phyloP scores from a whole-genome alignment of 345 rosid species.

The Microcos paniculata region DNA sequence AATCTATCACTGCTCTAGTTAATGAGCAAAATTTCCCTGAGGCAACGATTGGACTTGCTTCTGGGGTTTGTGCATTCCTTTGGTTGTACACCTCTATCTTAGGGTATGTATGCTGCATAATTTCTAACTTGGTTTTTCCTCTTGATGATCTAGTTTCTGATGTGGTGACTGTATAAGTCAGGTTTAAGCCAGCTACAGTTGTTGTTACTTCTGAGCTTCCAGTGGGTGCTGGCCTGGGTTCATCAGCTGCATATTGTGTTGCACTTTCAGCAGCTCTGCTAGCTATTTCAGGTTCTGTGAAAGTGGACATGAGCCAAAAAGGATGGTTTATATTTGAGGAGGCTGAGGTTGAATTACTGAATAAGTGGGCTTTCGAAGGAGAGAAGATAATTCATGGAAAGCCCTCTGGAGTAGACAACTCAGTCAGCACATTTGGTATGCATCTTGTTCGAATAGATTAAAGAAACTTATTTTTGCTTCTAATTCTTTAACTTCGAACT shows the following conservation, averaged over 20 bases:
- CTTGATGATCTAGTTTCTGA: constrained; percentile 18
- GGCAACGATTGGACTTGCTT: constrained; percentile 58
- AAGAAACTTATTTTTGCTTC: not conserved
- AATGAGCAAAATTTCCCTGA: constrained; percentile 73
- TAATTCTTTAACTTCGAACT: not conserved
- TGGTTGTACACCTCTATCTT: constrained; percentile 82
- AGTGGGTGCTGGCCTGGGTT: constrained; percentile 87
- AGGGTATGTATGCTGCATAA: constrained; percentile 51
- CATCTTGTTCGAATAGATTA: not conserved
- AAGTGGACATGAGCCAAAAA: constrained; percentile 34
- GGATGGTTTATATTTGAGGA: constrained; percentile 61
- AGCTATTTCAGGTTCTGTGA: constrained; percentile 44
- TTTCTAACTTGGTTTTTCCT: not conserved
- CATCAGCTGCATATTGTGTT: constrained; percentile 87
- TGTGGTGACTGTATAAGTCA: constrained; percentile 25
- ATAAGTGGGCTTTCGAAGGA: constrained; percentile 96
- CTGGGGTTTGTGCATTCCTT: constrained; percentile 79
- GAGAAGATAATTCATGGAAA: constrained; percentile 93
- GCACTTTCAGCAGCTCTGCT: constrained; percentile 75
- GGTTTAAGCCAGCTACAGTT: constrained; percentile 77
- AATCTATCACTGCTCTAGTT: constrained; percentile 53
- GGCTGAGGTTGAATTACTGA: constrained; percentile 61
- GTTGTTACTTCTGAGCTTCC: constrained; percentile 81
- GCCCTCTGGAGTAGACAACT: constrained; percentile 97
- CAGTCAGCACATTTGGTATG: constrained; percentile 94